Evolutionary conservation across 2,329 filamentous ascomycete genomes (phyloP).

Genomic region (Daldinia sp.): DNA sequence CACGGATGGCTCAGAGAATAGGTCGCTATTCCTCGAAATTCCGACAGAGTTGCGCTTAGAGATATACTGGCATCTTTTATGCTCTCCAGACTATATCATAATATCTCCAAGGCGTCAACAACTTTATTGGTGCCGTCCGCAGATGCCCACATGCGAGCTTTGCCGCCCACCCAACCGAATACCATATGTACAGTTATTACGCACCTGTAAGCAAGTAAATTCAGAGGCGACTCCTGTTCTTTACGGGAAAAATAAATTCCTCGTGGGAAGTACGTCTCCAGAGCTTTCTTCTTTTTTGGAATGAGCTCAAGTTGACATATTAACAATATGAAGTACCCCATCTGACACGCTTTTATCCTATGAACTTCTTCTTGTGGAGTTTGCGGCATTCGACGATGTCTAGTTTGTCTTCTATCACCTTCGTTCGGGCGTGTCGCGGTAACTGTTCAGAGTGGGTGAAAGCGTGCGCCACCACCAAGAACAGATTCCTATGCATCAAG

Average conservation of each 20-base stretch:
- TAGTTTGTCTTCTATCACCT: slow-evolving; percentile 33
- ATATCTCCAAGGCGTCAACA: slow-evolving; percentile 20
- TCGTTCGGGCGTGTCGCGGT: slow-evolving; percentile 37
- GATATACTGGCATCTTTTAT: slow-evolving; percentile 21
- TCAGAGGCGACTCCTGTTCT: slow-evolving; percentile 50
- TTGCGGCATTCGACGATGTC: slow-evolving; percentile 42
- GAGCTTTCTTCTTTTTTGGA: not conserved
- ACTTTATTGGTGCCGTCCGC: slow-evolving; percentile 14
- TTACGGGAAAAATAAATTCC: slow-evolving; percentile 50
- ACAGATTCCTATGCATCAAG: slow-evolving; percentile 12
- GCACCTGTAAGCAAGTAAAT: slow-evolving; percentile 50
- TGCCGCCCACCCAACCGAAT: slow-evolving; percentile 2
- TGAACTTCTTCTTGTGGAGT: slow-evolving; percentile 41
- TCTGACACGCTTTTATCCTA: slow-evolving; percentile 16
- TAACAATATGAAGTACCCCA: slow-evolving; percentile 14
- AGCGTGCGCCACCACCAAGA: not conserved
- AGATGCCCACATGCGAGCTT: not conserved
- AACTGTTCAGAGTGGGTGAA: slow-evolving; percentile 28
- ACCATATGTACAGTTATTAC: slow-evolving; percentile 48
- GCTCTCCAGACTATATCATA: slow-evolving; percentile 16
- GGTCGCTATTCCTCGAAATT: slow-evolving; percentile 14
- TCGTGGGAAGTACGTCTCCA: slow-evolving; percentile 42
- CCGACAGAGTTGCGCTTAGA: slow-evolving; percentile 20
- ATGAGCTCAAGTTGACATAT: not conserved
- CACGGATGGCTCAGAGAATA: not conserved